Evolutionary conservation across 106 monocot species (phyloP).

Genomic region (Hemerocallis citrina): DNA sequence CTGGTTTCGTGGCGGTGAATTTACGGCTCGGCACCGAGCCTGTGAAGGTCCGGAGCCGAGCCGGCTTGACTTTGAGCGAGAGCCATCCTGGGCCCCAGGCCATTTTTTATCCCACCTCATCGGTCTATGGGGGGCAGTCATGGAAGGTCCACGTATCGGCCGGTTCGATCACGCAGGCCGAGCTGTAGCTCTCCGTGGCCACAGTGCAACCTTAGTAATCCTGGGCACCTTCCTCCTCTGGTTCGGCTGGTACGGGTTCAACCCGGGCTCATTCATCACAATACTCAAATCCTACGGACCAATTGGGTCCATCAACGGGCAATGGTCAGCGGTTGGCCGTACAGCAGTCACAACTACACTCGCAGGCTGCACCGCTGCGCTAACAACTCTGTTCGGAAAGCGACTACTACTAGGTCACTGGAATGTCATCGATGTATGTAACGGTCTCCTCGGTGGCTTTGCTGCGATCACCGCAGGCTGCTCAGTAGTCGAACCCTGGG

Average conservation of each 20-base stretch:
- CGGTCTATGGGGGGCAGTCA: constrained; percentile 8
- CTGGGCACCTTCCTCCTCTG: constrained; percentile 29
- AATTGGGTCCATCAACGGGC: constrained; percentile 6
- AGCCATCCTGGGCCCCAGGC: too few species aligned
- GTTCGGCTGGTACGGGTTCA: constrained; percentile 26
- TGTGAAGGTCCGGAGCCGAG: too few species aligned
- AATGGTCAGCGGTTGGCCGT: constrained; percentile 18
- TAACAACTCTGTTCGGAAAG: constrained; percentile 8
- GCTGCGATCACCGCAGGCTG: neutral
- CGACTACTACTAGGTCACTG: constrained; percentile 14
- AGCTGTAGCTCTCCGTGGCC: constrained; percentile 5
- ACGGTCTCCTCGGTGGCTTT: constrained; percentile 5
- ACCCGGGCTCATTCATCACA: constrained; percentile 13
- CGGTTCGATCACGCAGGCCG: constrained; percentile 21
- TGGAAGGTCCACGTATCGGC: constrained; percentile 14
- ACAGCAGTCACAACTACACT: constrained; percentile 14
- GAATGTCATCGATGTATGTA: constrained; percentile 17
- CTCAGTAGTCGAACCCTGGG: constrained; percentile 1
- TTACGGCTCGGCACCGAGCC: too few species aligned
- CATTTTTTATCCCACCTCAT: too few species aligned
- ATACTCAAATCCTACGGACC: constrained; percentile 14
- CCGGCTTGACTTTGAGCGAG: too few species aligned
- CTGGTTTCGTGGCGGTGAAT: too few species aligned
- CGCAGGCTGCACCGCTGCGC: constrained; percentile 8
- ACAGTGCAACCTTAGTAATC: constrained; percentile 18